Conservation (phyloP, 306 rosid species). For the Cotoneaster glaucophyllus region DNA sequence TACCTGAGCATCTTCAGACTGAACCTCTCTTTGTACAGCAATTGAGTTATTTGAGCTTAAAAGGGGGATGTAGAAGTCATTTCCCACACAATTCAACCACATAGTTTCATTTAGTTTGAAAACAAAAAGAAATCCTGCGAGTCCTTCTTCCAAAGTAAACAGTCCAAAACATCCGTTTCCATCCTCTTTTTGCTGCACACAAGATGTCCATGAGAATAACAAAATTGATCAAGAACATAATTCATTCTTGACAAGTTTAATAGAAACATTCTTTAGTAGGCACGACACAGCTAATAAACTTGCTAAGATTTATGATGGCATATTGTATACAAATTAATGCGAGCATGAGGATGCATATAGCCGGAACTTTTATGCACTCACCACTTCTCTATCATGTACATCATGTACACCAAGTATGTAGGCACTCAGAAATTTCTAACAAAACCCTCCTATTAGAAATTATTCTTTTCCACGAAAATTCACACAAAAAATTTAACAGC, state of each 20-base stretch:
- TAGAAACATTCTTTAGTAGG: not conserved
- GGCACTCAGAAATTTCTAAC: not conserved
- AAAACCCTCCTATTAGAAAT: not conserved
- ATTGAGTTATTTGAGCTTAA: conserved; percentile 34
- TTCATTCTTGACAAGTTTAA: conserved; percentile 1
- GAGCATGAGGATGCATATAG: conserved; percentile 2
- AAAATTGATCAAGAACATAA: not conserved
- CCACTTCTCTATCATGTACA: not conserved
- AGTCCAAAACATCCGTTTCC: conserved; percentile 50
- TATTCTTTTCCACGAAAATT: not conserved
- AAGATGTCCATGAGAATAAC: conserved; percentile 4
- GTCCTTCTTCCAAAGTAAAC: conserved; percentile 67
- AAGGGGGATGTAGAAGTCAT: conserved; percentile 77
- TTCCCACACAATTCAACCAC: conserved; percentile 63
- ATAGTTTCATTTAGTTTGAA: conserved; percentile 58
- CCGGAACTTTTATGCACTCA: conserved; percentile 7
- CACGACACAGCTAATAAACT: not conserved
- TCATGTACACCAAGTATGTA: not conserved
- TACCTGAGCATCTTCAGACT: conserved; percentile 23
- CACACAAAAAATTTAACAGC: not conserved
- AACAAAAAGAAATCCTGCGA: conserved; percentile 76
- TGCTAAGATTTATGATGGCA: not conserved
- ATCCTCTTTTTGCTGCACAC: conserved; percentile 58
- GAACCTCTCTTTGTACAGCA: conserved; percentile 23
- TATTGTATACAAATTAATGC: not conserved